Evolutionary conservation across 2,329 filamentous ascomycete genomes (phyloP).

Genomic region (Trichoderma sp.): DNA sequence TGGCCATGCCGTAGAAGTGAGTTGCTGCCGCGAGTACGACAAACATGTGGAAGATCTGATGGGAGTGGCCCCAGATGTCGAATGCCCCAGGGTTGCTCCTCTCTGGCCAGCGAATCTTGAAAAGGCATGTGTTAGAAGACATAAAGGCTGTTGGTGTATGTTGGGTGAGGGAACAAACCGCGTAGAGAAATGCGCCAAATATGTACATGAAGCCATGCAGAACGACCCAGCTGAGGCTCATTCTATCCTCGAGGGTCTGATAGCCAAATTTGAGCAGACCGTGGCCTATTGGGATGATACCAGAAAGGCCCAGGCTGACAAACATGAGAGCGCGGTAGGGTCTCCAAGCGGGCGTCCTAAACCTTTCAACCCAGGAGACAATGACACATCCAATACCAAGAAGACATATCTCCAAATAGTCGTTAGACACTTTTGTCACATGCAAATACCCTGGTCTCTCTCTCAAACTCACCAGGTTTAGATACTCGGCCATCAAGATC

Average conservation of each 20-base stretch:
- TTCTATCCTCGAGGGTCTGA: constrained; percentile 65
- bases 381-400: constrained; percentile 75
- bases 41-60: constrained; percentile 93
- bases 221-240: constrained; percentile 79
- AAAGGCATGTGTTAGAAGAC: not conserved
- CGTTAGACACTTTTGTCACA: constrained; percentile 17
- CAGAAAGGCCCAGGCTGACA: constrained; percentile 80
- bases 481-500: constrained; percentile 67
- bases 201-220: constrained; percentile 84
- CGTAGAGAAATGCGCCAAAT: constrained; percentile 81
- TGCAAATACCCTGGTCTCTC: not conserved
- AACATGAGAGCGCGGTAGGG: constrained; percentile 90
- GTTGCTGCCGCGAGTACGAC: constrained; percentile 80
- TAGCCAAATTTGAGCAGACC: constrained; percentile 69
- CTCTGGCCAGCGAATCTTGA: constrained; percentile 80
- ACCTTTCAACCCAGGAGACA: constrained; percentile 78
- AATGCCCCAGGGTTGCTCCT: constrained; percentile 73
- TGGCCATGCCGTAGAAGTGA: constrained; percentile 78
- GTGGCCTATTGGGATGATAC: constrained; percentile 80
- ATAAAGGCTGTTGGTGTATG: not conserved
- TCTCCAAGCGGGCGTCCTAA: constrained; percentile 80
- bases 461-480: constrained; percentile 63
- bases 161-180: constrained; percentile 52
- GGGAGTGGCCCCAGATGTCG: constrained; percentile 90
- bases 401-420: constrained; percentile 64